Evolutionary conservation across 495 filamentous ascomycete genomes (phyloP), one percentile per base, ranked within the genome.

Genomic region (Tuber brumale): DNA sequence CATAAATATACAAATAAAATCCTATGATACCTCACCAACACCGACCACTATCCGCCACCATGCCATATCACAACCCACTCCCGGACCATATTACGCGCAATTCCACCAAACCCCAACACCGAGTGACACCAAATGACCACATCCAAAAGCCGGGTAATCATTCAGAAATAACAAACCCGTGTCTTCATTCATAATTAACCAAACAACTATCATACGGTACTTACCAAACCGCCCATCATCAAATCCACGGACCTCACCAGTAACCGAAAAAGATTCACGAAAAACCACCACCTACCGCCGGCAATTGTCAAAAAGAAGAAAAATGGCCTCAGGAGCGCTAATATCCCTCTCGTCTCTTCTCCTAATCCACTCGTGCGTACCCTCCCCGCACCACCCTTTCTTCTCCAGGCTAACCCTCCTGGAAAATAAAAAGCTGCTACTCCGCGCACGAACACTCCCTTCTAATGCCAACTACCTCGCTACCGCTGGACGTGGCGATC

Each of bases 391-490:
- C 0, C 18, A 3, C 23, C 10, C 21, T 2, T 16, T 12, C 70
- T 70, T 44, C 19, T 14, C n/a, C 74, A 35, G 41, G 76, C 71
- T 37, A 18, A 37, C n/a, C 12, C 69, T 43, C 71, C 44, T 42
- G 76, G 95, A 61, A 61, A 61, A n/a, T 10, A 51, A 61, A 61
- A 61, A 61, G 93, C 71, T 93, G 91, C 83, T 96, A 94, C 85
- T 96, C 93, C 72, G 92, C 93, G 61, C 91, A 94, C 79, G 93
- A 96, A 84, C 91, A 94, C 83, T 90, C 92, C 61, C 86, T 90
- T 21, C 87, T 94, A 72, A 88, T 80, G 31, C 27, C 57, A 14
- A 41, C 82, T 10, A 79, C 76, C 39, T 77, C 83, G 66, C 86
- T 95, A 0, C 93, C 93, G 2, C 85, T 91, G n/a, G 93, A 95